These are phyloP conservation scores for Hymenoscyphus scutula DNA, from an alignment of 2,329 filamentous ascomycete genomes.

Conservation along the genomic window DNA sequence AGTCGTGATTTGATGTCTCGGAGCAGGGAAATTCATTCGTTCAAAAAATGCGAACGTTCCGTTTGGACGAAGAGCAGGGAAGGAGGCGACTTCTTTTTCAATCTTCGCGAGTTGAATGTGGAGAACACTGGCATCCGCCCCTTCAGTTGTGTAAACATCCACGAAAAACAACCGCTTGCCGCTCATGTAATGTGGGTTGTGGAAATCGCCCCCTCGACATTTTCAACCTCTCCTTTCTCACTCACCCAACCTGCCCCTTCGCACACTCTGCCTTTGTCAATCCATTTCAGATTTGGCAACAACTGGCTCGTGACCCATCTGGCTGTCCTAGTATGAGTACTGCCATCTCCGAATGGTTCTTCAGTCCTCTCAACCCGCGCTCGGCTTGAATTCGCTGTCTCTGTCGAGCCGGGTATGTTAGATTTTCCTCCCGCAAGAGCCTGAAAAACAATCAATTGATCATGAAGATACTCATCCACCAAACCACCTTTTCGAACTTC, in stretches of 20 bases:
- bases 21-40: too few relatives aligned
- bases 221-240: not conserved
- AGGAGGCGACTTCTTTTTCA: too few relatives aligned
- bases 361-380: conserved; percentile 45
- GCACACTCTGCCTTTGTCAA: conserved; percentile 49
- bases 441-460: conserved; percentile 61
- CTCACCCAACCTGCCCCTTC: conserved; percentile 43
- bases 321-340: conserved; percentile 56
- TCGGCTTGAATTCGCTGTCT: conserved; percentile 22
- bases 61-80: too few relatives aligned
- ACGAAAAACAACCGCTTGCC: too few relatives aligned
- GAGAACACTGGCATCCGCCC: too few relatives aligned
- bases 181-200: not conserved
- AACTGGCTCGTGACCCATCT: conserved; percentile 57
- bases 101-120: too few relatives aligned
- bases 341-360: conserved; percentile 56
- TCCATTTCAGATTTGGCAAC: conserved; percentile 48
- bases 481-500: conserved; percentile 47
- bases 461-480: conserved; percentile 58
- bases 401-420: conserved; percentile 23
- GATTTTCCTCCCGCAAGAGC: conserved; percentile 53
- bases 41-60: too few relatives aligned
- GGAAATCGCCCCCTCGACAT: not conserved
- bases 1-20: too few relatives aligned
- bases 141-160: too few relatives aligned